Conservation (phyloP, 225 moss, liverwort and hornwort species). For the Antitrichia curtipendula region DNA sequence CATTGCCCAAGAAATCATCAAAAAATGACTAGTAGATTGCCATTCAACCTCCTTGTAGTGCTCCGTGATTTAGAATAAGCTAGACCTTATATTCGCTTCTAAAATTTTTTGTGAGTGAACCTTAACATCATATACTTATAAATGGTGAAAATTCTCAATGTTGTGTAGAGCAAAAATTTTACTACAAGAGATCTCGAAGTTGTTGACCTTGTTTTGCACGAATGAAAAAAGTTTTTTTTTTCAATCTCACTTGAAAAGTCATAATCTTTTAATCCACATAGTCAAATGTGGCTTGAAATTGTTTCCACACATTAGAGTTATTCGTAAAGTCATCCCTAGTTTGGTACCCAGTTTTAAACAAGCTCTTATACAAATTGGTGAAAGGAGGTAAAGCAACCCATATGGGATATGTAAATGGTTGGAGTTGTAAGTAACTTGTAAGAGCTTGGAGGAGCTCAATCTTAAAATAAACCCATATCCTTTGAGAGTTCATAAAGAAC, state of each 20-base stretch:
- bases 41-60: not conserved
- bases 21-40: not conserved
- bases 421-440: too few relatives aligned
- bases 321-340: too few relatives aligned
- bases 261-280: not conserved
- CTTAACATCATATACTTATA: not conserved
- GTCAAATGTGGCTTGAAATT: not conserved
- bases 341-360: too few relatives aligned
- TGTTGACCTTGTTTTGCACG: accelerated
- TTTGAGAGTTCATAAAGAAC: too few relatives aligned
- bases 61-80: not conserved
- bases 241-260: not conserved
- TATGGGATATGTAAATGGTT: too few relatives aligned
- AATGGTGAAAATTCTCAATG: not conserved
- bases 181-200: not conserved
- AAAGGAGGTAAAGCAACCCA: too few relatives aligned
- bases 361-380: too few relatives aligned
- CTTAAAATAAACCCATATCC: too few relatives aligned
- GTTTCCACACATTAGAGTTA: too few relatives aligned
- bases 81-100: not conserved
- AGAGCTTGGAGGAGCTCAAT: too few relatives aligned
- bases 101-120: not conserved
- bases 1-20: too few relatives aligned
- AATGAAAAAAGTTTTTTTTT: not conserved
- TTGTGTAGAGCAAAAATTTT: not conserved